These are phyloP conservation scores for Rusavskia elegans DNA, from an alignment of 495 filamentous ascomycete genomes.

Conservation along the genomic window DNA sequence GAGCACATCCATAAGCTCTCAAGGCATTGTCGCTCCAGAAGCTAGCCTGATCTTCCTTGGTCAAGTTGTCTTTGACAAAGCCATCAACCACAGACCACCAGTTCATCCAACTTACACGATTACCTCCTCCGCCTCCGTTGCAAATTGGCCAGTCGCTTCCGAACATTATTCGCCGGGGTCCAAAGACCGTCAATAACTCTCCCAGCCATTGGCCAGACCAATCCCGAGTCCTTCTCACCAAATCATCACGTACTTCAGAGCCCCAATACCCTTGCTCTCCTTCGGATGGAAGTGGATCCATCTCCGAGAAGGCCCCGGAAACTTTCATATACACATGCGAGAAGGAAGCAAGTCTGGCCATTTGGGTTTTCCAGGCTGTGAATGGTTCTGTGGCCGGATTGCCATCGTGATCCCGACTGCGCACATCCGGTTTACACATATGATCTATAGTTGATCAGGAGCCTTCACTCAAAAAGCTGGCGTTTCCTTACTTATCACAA, in stretches of 20 bases:
- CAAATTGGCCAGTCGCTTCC: constrained; percentile 86
- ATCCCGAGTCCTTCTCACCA: constrained; percentile 20
- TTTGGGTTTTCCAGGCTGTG: constrained; percentile 29
- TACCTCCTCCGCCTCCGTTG: constrained; percentile 44
- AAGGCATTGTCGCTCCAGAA: constrained; percentile 57
- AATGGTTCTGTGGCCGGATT: constrained; percentile 1
- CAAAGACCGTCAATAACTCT: constrained; percentile 50
- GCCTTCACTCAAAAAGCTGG: not conserved
- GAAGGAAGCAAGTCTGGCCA: constrained; percentile 42
- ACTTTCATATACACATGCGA: constrained; percentile 67
- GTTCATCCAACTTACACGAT: constrained; percentile 30
- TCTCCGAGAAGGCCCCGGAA: constrained; percentile 66
- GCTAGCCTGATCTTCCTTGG: constrained; percentile 36
- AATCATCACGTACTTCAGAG: constrained; percentile 31
- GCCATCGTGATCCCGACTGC: not conserved
- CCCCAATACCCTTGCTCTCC: constrained; percentile 22
- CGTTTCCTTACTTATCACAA: constrained; percentile 41
- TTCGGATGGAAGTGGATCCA: constrained; percentile 30
- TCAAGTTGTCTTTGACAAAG: constrained; percentile 38
- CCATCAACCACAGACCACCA: constrained; percentile 33
- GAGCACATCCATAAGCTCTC: constrained; percentile 44
- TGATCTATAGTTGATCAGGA: constrained; percentile 39
- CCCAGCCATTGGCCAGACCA: constrained; percentile 25
- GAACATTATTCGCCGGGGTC: constrained; percentile 62
- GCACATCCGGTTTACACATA: constrained; percentile 72